A percentile compares a stretch with the other conserved stretches of the same genome.
These are phyloP conservation scores for Aspergillus quadrilineatus DNA, from an alignment of 2,329 filamentous ascomycete genomes.

Conservation along the genomic window DNA sequence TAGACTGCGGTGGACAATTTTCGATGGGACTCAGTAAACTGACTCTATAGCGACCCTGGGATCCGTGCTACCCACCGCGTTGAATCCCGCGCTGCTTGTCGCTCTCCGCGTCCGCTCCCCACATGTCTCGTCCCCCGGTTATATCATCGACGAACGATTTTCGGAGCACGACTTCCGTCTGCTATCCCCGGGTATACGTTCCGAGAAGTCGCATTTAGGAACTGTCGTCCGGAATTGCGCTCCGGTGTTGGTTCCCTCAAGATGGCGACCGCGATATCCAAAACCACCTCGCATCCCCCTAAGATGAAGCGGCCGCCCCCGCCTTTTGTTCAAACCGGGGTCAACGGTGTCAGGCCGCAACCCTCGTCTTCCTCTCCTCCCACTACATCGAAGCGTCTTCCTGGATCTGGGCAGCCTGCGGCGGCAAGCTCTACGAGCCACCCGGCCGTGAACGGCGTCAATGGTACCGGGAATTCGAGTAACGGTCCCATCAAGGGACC, in stretches of 20 bases:
- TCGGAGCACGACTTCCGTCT: constrained; percentile 33
- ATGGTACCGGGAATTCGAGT: constrained; percentile 27
- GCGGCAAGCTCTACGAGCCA: constrained; percentile 41
- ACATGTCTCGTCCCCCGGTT: constrained; percentile 47
- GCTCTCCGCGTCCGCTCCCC: constrained; percentile 36
- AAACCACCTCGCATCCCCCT: constrained; percentile 44
- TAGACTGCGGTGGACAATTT: constrained; percentile 24
- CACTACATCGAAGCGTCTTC: constrained; percentile 55
- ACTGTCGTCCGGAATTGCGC: constrained; percentile 18
- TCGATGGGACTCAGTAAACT: constrained; percentile 27
- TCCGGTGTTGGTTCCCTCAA: constrained; percentile 24
- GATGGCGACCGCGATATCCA: constrained; percentile 48
- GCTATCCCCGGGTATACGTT: constrained; percentile 26
- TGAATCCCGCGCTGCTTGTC: constrained; percentile 29
- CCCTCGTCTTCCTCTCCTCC: constrained; percentile 61
- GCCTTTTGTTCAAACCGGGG: constrained; percentile 61
- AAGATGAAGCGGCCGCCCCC: constrained; percentile 70
- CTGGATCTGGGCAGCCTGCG: constrained; percentile 54
- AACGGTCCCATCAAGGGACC: constrained; percentile 27
- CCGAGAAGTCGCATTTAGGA: constrained; percentile 27
- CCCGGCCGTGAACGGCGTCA: constrained; percentile 47
- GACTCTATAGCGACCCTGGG: constrained; percentile 23
- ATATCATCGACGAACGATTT: constrained; percentile 35
- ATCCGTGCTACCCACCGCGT: constrained; percentile 21
- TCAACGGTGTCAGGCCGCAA: constrained; percentile 59